Conservation (phyloP, 2,329 filamentous ascomycete genomes). For the Arachnopeziza araneosa region DNA sequence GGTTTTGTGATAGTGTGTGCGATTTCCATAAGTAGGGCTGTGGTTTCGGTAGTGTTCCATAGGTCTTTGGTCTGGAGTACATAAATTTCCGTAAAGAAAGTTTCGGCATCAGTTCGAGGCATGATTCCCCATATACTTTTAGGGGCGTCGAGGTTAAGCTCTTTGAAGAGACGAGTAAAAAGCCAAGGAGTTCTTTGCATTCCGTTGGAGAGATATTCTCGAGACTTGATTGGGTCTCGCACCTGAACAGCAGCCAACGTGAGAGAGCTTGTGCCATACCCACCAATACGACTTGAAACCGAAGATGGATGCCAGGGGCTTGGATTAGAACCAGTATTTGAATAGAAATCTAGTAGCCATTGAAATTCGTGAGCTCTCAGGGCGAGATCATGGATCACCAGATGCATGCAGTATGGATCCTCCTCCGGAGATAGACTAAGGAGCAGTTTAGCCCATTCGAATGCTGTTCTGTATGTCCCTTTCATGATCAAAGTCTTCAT, state of each 20-base stretch:
- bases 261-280: slow-evolving; percentile 70
- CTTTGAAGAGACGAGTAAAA: slow-evolving; percentile 72
- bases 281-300: neutral
- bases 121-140: slow-evolving; percentile 77
- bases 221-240: slow-evolving; percentile 59
- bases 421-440: slow-evolving; percentile 63
- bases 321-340: slow-evolving; percentile 33
- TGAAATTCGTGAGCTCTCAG: slow-evolving; percentile 73
- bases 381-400: slow-evolving; percentile 78
- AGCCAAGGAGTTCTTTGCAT: slow-evolving; percentile 79
- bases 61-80: slow-evolving; percentile 62
- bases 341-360: slow-evolving; percentile 66
- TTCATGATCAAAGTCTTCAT: slow-evolving; percentile 80
- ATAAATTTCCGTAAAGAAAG: slow-evolving; percentile 58
- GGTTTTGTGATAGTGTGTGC: slow-evolving; percentile 39
- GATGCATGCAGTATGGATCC: slow-evolving; percentile 78
- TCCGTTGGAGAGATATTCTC: slow-evolving; percentile 57
- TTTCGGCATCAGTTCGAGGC: slow-evolving; percentile 46
- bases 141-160: slow-evolving; percentile 72
- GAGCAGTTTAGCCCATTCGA: slow-evolving; percentile 89
- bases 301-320: slow-evolving; percentile 43
- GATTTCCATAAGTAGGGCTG: slow-evolving; percentile 57
- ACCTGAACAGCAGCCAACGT: slow-evolving; percentile 71
- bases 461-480: slow-evolving; percentile 87
- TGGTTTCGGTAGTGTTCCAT: slow-evolving; percentile 66